These are phyloP conservation scores for Parascedosporium putredinis DNA, from an alignment of 2,329 filamentous ascomycete genomes.

Conservation along the genomic window DNA sequence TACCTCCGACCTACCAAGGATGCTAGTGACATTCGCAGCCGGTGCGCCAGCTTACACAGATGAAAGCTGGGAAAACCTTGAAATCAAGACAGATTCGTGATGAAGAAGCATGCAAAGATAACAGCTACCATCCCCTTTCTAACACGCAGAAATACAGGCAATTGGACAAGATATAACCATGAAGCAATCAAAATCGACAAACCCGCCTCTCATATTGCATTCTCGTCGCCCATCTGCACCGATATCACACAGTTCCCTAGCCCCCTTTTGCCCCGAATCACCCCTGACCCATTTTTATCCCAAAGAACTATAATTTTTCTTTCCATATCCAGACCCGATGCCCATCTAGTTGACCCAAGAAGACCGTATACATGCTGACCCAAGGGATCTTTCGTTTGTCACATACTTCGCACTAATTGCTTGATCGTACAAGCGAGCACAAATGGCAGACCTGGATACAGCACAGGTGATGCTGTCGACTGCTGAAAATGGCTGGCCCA, in stretches of 20 bases:
- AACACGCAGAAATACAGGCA: too few species aligned
- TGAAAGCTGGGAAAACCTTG: too few species aligned
- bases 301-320: neutral
- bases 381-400: conserved; percentile 14
- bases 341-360: conserved; percentile 5
- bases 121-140: too few species aligned
- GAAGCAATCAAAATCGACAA: too few species aligned
- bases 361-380: conserved; percentile 5
- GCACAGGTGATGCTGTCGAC: neutral
- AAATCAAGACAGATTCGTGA: too few species aligned
- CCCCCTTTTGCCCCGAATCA: conserved; percentile 1
- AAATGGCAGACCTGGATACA: conserved; percentile 1
- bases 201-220: conserved; percentile 7
- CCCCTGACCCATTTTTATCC: neutral
- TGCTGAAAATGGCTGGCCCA: neutral
- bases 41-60: too few species aligned
- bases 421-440: conserved; percentile 15
- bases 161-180: conserved; percentile 10
- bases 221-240: conserved; percentile 10
- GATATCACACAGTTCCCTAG: conserved; percentile 2
- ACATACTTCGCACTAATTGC: conserved; percentile 13
- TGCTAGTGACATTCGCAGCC: too few species aligned
- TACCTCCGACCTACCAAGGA: too few species aligned
- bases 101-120: too few species aligned
- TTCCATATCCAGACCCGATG: conserved; percentile 6